These are phyloP conservation scores for Fusarium sublunatum DNA, from an alignment of 2,329 filamentous ascomycete species.

Conservation along the genomic window DNA sequence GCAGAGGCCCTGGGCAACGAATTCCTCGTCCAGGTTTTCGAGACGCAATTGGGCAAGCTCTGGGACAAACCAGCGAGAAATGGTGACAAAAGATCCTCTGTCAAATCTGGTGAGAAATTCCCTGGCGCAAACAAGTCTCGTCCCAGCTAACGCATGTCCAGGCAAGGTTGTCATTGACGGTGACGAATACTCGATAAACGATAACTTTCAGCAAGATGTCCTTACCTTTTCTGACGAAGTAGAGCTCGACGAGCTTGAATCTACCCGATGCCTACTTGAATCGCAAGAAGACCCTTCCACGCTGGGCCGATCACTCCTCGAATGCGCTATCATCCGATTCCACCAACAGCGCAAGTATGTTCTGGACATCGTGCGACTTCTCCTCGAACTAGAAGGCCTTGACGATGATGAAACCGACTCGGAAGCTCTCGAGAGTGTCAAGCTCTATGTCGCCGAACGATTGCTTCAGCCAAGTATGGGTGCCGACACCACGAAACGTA, in stretches of 20 bases:
- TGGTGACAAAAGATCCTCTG: conserved; percentile 76
- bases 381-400: conserved; percentile 72
- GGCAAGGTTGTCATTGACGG: conserved; percentile 80
- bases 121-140: conserved; percentile 13
- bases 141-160: conserved; percentile 52
- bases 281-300: conserved; percentile 75
- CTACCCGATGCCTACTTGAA: conserved; percentile 79
- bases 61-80: conserved; percentile 81
- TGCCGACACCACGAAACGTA: conserved; percentile 63
- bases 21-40: conserved; percentile 76
- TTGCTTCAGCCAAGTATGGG: conserved; percentile 49
- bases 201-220: conserved; percentile 85
- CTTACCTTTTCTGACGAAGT: conserved; percentile 87
- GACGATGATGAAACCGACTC: conserved; percentile 65
- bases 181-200: conserved; percentile 82
- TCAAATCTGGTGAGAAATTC: conserved; percentile 70
- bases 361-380: conserved; percentile 83
- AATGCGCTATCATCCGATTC: conserved; percentile 86
- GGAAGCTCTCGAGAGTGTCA: conserved; percentile 49
- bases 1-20: conserved; percentile 77
- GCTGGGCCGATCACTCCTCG: conserved; percentile 77
- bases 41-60: conserved; percentile 76
- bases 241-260: conserved; percentile 88
- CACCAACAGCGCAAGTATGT: conserved; percentile 86
- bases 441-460: conserved; percentile 51